These are phyloP conservation scores for Malus hybrid DNA, from an alignment of 331 rosid genomes.

Conservation along the genomic window DNA sequence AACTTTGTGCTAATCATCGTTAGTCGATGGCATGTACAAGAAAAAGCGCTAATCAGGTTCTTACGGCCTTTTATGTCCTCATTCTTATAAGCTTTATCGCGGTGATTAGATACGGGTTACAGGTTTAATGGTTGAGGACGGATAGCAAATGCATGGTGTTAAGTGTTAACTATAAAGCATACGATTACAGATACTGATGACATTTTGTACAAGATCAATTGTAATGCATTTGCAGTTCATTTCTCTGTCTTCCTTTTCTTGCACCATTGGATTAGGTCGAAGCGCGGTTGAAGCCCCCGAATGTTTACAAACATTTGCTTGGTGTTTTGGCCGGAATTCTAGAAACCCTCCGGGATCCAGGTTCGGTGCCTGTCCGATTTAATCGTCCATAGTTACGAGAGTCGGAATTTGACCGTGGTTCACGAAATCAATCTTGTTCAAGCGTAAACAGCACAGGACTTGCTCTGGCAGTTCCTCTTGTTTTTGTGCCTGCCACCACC, in stretches of 20 bases:
- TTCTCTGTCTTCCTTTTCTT: background rate
- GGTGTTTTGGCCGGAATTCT: background rate
- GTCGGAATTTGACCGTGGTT: slow-evolving; percentile 88
- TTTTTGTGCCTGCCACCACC: slow-evolving; percentile 66
- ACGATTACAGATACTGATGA: background rate
- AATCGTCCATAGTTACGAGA: slow-evolving; percentile 35
- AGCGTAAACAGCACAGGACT: slow-evolving; percentile 65
- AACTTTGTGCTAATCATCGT: background rate
- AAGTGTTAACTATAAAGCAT: background rate
- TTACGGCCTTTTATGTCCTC: background rate
- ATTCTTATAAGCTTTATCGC: background rate
- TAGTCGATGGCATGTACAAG: background rate
- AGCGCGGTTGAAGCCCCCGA: background rate
- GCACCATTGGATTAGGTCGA: background rate
- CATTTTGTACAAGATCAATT: background rate
- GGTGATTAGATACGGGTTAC: background rate
- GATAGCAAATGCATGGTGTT: background rate
- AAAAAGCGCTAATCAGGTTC: background rate
- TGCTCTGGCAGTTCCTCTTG: slow-evolving; percentile 85
- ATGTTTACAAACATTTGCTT: background rate
- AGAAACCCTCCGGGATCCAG: background rate
- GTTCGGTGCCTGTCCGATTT: background rate
- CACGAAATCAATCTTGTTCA: slow-evolving; percentile 75
- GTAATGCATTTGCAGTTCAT: background rate
- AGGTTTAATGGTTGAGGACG: background rate